phyloP scores from a whole-genome alignment of 2,329 filamentous ascomycete species.

The Epichloe typhina region DNA sequence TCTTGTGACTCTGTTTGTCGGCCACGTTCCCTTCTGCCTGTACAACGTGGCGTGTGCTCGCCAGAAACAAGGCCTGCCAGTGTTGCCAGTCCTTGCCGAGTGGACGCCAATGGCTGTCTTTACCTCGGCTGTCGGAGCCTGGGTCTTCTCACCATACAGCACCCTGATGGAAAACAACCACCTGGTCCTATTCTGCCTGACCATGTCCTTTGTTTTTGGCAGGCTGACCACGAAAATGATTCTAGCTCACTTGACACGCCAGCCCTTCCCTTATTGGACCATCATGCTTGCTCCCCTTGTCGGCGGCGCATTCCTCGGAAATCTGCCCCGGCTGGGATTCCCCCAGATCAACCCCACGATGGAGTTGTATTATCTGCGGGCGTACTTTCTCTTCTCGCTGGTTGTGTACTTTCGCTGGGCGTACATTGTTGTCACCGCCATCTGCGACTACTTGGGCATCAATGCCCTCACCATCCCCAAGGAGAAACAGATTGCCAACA shows the following conservation, averaged over 20 bases:
- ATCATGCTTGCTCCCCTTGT: constrained; percentile 78
- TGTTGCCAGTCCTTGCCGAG: constrained; percentile 77
- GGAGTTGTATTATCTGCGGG: constrained; percentile 72
- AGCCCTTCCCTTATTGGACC: constrained; percentile 96
- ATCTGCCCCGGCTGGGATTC: constrained; percentile 68
- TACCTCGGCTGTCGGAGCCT: constrained; percentile 59
- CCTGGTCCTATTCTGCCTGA: constrained; percentile 81
- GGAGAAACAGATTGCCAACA: constrained; percentile 45
- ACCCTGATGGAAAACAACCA: constrained; percentile 72
- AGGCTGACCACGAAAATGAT: constrained; percentile 99
- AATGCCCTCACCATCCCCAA: constrained; percentile 78
- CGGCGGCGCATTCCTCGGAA: constrained; percentile 69
- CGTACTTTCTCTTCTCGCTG: constrained; percentile 69
- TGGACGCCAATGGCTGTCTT: constrained; percentile 87
- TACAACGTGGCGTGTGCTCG: constrained; percentile 73
- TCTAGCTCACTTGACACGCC: constrained; percentile 80
- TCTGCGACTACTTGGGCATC: constrained; percentile 86
- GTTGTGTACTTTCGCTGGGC: constrained; percentile 93
- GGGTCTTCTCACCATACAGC: constrained; percentile 85
- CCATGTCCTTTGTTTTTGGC: constrained; percentile 93
- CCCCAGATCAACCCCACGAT: constrained; percentile 46
- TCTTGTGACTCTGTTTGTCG: constrained; percentile 48
- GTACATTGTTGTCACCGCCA: constrained; percentile 75
- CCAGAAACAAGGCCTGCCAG: constrained; percentile 54
- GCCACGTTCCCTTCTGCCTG: constrained; percentile 81